Evolutionary conservation across 331 rosid species (phyloP), one percentile per base, ranked within the genome.

Genomic region (Erythrophleum ivorense): DNA sequence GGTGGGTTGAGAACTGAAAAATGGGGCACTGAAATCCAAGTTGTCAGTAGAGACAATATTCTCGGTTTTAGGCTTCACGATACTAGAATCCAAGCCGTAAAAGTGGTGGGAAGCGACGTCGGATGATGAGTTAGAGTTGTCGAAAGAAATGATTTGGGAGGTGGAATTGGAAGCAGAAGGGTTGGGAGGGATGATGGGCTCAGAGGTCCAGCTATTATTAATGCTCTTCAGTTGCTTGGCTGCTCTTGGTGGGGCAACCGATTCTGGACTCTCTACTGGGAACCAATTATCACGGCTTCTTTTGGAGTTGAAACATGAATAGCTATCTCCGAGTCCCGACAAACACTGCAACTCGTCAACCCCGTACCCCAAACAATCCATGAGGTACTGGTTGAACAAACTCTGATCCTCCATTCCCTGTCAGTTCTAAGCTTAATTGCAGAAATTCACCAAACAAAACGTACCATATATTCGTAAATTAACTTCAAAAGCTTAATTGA

Each of bases 61-160:
- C 87, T 90, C 90, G 16, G 34, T 33, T 81, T 88, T 84, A 43
- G 90, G 91, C 71, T 80, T 87, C 24, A 62, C 52, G 10, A 18
- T 16, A 31, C 19, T 21, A 29, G 54, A 62, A 29, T 69, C 71
- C 11, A 75, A 19, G 63, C 29, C 48, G 75, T 63, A 16, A 65
- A 81, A 46, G 52, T 90, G 65, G 12, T 72, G 60, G 8, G 86
- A 76, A 41, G 69, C 45, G 12, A n/a, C 63, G 33, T 62, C 40
- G 1, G 89, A 65, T 5, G 84, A 16, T 50, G 89, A 63, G 19
- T 81, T 73, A 0, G 73, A 74, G 40, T 81, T 75, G 5, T 66
- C 84, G 21, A 90, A 90, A 53, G 90, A 88, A 41, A 90, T 85
- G 1, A 90, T 41, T 13, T 85, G 78, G 45, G 94, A 78, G 19